phyloP scores from a whole-genome alignment of 2,329 filamentous ascomycete genomes.

The Aspergillus neoniger region DNA sequence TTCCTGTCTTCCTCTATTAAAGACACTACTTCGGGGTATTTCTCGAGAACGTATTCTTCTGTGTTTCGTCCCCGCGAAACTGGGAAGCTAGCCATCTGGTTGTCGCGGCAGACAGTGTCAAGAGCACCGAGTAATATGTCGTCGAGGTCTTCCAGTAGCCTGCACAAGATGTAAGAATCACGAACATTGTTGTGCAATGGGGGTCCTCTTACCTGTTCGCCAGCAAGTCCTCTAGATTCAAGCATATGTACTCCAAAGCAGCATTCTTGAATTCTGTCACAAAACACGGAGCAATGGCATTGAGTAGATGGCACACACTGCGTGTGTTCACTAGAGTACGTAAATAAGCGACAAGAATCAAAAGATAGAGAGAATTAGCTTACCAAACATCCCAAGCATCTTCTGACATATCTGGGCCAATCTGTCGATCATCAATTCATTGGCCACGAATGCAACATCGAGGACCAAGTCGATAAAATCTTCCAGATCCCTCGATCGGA shows the following conservation, averaged over 20 bases:
- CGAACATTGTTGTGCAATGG: not conserved
- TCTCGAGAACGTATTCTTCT: constrained; percentile 54
- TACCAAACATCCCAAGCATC: constrained; percentile 75
- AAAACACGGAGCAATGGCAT: constrained; percentile 80
- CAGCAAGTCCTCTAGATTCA: constrained; percentile 88
- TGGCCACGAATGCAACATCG: constrained; percentile 84
- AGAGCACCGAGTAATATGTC: constrained; percentile 79
- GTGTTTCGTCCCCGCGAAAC: constrained; percentile 75
- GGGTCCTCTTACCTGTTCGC: constrained; percentile 66
- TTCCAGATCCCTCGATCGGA: constrained; percentile 71
- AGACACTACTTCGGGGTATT: constrained; percentile 48
- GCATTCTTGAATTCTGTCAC: constrained; percentile 85
- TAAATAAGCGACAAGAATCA: constrained; percentile 23
- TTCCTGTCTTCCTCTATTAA: constrained; percentile 50
- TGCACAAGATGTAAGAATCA: constrained; percentile 30
- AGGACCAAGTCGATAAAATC: constrained; percentile 86
- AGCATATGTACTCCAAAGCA: constrained; percentile 84
- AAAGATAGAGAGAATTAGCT: constrained; percentile 24
- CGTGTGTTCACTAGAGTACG: constrained; percentile 66
- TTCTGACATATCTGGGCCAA: constrained; percentile 87
- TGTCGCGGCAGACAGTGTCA: constrained; percentile 75
- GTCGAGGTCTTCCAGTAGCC: constrained; percentile 80
- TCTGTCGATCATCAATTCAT: constrained; percentile 93
- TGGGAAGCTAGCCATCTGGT: constrained; percentile 76
- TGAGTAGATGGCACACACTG: constrained; percentile 83